Conservation (phyloP, 805 yeast species). For the Lipomyces spencermartinsiae region DNA sequence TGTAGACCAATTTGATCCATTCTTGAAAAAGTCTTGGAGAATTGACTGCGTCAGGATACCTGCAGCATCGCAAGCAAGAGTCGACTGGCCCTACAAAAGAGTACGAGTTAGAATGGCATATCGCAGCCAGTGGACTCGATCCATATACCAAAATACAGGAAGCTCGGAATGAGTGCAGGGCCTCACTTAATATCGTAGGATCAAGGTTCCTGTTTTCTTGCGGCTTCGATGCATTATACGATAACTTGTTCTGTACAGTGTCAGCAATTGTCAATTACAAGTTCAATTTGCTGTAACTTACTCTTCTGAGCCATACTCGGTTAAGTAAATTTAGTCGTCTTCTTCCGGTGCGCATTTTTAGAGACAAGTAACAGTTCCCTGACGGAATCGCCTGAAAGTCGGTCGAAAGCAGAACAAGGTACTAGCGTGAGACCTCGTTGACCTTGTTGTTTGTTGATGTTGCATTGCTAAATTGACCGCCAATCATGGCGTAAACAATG, state of each 20-base stretch:
- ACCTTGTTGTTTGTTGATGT: background rate
- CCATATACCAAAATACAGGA: background rate
- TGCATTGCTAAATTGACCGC: background rate
- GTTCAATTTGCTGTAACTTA: background rate
- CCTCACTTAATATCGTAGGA: background rate
- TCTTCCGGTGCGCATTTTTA: background rate
- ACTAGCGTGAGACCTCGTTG: background rate
- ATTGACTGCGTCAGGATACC: background rate
- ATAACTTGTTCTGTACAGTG: background rate
- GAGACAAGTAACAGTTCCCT: background rate
- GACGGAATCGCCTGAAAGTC: background rate
- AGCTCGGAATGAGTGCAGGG: background rate
- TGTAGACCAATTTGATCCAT: background rate
- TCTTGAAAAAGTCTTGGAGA: background rate
- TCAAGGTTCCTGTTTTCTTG: background rate
- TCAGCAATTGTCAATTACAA: background rate
- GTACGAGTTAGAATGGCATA: background rate
- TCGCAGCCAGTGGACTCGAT: background rate
- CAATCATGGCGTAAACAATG: background rate
- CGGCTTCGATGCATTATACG: background rate
- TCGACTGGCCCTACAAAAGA: background rate
- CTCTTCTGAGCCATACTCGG: background rate
- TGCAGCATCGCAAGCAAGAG: constrained; percentile 2
- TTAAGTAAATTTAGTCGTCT: background rate
- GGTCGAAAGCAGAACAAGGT: background rate